A percentile compares a stretch with the other conserved stretches of the same genome.
Evolutionary conservation across 1,284 basidiomycete species (phyloP).

Genomic region (Grifola frondosa): DNA sequence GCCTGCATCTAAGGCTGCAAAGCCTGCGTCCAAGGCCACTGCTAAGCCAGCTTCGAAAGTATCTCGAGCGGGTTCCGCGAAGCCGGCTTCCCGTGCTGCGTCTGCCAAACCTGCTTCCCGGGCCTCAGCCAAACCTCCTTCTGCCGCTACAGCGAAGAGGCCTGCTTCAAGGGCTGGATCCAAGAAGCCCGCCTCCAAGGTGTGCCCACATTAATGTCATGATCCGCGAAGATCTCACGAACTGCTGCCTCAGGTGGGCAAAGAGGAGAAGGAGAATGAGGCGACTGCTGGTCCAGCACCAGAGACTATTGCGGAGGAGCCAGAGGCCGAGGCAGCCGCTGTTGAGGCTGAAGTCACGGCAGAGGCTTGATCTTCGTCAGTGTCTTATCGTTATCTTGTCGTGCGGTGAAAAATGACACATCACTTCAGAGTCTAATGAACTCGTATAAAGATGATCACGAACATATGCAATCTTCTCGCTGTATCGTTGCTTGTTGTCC

Average conservation of each 20-base stretch:
- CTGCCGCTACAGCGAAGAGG: conserved; percentile 30
- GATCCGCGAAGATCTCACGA: not conserved
- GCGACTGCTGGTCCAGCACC: conserved; percentile 22
- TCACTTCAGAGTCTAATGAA: conserved; percentile 10
- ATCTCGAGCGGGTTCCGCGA: conserved; percentile 27
- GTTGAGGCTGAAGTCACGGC: conserved; percentile 15
- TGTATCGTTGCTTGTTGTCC: conserved; percentile 15
- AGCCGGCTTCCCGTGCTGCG: conserved; percentile 27
- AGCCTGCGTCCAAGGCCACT: conserved; percentile 29
- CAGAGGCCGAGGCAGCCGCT: conserved; percentile 35
- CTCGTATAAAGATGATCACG: conserved; percentile 6
- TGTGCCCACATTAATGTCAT: not conserved
- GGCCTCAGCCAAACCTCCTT: conserved; percentile 33
- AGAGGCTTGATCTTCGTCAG: conserved; percentile 20
- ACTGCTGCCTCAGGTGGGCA: conserved; percentile 13
- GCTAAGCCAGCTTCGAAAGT: conserved; percentile 34
- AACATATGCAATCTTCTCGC: conserved; percentile 11
- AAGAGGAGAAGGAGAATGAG: conserved; percentile 28
- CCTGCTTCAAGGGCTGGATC: conserved; percentile 34
- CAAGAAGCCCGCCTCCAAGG: conserved; percentile 31
- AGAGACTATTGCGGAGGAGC: conserved; percentile 36
- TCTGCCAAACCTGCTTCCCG: conserved; percentile 31
- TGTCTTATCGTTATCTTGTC: not conserved
- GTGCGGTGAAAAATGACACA: not conserved
- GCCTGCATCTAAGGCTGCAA: conserved; percentile 22